Base-by-base conservation (phyloP, 805 yeast genomes). In the Maudiozyma bulderi region DNA sequence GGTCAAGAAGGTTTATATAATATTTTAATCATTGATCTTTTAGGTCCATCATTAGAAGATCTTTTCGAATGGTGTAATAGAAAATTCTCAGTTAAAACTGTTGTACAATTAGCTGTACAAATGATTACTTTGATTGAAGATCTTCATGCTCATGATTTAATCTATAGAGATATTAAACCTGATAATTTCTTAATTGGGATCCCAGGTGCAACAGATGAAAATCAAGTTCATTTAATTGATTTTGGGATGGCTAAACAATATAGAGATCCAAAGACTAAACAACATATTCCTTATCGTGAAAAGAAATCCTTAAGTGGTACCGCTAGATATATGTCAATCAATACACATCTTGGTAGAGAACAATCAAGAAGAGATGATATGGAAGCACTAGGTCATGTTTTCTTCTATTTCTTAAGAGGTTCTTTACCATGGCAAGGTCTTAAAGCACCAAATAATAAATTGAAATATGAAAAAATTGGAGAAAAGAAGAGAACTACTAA, bases 401-500 rank as follows among this genome's bases (percentile, higher is more conserved):
- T 85, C 61, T 78, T 85, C 62, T 85, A 85, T 65, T 85, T 85
- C 59, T 66, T 84, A 49, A 76, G 86, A 60, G 93, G 95, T 31
- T 83, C 81, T 53, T 73, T 85, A 61, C 95, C 95, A 43, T 85
- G 95, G 95, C 95, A 85, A 68, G 95, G 95, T n/a, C 70, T 85
- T 52, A 85, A 84, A 66, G 93, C 91, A 1, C 88, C 88, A 51
- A 84, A 87, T n/a, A 85, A 85, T 64, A 85, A 86, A 64, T 76
- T 80, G 55, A 85, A 85, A 64, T 85, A 85, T 62, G 98, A 93
- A 67, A 90, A 89, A 66, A 93, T 93, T 66, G 98, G 99, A 52
- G 95, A 90, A 65, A 91, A 89, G 73, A 93, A 93, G 67, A 88
- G 90, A 70, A 76, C 88, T 2, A 91, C 99, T 1, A 82, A 86